Evolutionary conservation across 1,284 basidiomycete genomes (phyloP).

Genomic region (Amylostereum areolatum): DNA sequence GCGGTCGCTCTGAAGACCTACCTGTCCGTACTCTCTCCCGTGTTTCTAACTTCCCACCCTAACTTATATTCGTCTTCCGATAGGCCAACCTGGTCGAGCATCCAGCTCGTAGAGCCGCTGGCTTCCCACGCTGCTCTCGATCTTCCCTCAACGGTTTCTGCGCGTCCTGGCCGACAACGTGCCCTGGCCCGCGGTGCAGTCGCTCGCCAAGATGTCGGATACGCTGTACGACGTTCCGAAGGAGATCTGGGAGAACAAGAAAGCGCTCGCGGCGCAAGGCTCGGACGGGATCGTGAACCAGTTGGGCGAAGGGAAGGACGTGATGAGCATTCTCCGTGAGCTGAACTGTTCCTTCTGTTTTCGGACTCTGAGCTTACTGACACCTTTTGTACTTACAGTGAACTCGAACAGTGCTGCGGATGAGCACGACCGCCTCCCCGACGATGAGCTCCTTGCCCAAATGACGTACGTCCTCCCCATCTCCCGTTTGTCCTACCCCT

Average conservation of each 20-base stretch:
- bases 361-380: neutral
- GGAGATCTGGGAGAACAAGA: conserved; percentile 29
- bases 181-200: conserved; percentile 28
- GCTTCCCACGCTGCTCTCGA: neutral
- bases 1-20: conserved; percentile 39
- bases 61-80: too few species aligned
- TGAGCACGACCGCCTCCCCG: conserved; percentile 5
- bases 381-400: neutral
- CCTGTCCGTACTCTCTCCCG: too few species aligned
- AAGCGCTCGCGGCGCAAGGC: conserved; percentile 27
- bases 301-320: neutral
- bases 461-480: conserved; percentile 5
- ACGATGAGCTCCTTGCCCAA: conserved; percentile 9
- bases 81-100: neutral
- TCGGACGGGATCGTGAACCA: conserved; percentile 15
- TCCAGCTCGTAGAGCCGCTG: neutral
- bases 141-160: neutral
- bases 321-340: conserved; percentile 3
- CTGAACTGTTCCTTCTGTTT: neutral
- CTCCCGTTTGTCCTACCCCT: too few species aligned
- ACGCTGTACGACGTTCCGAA: conserved; percentile 41
- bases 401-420: conserved; percentile 7
- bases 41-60: too few species aligned
- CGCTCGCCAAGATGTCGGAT: conserved; percentile 39
- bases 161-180: neutral